These are phyloP conservation scores for Fusarium beomiforme DNA, from an alignment of 2,329 filamentous ascomycete genomes.

Conservation along the genomic window DNA sequence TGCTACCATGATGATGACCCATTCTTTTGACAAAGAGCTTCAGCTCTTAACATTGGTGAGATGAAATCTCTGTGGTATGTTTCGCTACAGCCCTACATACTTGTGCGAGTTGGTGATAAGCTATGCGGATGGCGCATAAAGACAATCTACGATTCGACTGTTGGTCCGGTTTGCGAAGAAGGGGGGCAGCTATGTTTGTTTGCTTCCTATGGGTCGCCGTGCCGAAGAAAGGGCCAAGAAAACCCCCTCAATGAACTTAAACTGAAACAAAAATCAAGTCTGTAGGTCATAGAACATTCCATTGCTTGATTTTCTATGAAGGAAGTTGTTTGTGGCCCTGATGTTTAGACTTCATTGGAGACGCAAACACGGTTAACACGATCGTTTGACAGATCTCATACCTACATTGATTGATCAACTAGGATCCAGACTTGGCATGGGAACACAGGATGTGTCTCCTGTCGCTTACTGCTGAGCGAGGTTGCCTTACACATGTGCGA, in stretches of 20 bases:
- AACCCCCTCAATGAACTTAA: background rate
- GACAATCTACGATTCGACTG: slow-evolving; percentile 32
- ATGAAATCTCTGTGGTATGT: slow-evolving; percentile 10
- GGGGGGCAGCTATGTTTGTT: slow-evolving; percentile 24
- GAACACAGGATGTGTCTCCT: slow-evolving; percentile 5
- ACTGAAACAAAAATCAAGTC: slow-evolving; percentile 8
- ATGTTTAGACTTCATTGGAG: background rate
- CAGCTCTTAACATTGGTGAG: slow-evolving; percentile 2
- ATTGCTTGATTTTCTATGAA: background rate
- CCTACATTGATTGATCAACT: slow-evolving; percentile 9
- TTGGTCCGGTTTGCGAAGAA: slow-evolving; percentile 17
- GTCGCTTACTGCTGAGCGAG: slow-evolving; percentile 6
- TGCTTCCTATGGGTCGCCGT: slow-evolving; percentile 22
- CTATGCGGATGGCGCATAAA: slow-evolving; percentile 30
- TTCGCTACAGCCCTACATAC: slow-evolving; percentile 21
- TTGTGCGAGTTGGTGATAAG: slow-evolving; percentile 35
- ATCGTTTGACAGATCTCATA: slow-evolving; percentile 33
- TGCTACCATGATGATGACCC: slow-evolving; percentile 22
- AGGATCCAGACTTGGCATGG: slow-evolving; percentile 17
- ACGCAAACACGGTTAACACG: slow-evolving; percentile 21
- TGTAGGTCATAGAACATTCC: background rate
- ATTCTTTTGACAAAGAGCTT: slow-evolving; percentile 14
- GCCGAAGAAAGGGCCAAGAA: slow-evolving; percentile 7
- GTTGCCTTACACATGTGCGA: slow-evolving; percentile 9
- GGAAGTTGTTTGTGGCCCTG: slow-evolving; percentile 1